Conservation (phyloP, 805 yeast genomes). For the Pichia heedii region DNA sequence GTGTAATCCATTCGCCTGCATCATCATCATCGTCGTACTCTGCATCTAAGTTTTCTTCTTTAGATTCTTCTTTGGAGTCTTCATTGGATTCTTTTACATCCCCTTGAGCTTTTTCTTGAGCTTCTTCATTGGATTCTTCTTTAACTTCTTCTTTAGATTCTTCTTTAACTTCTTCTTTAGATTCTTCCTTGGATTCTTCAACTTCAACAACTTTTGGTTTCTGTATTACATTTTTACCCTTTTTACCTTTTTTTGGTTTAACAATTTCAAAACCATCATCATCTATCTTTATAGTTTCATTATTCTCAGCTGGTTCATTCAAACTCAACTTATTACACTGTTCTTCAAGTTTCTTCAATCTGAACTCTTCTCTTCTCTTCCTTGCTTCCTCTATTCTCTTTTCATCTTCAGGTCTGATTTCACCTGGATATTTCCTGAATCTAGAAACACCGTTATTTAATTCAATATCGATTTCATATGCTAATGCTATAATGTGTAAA, state of each 20-base stretch:
- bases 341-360: background rate
- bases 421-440: slow-evolving; percentile 64
- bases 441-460: slow-evolving; percentile 59
- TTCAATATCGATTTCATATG: slow-evolving; percentile 80
- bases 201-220: background rate
- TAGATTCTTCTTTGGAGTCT: slow-evolving; percentile 9
- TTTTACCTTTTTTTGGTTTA: slow-evolving; percentile 5
- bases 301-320: slow-evolving; percentile 12
- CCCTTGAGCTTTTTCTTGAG: no score
- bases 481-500: slow-evolving; percentile 83
- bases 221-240: slow-evolving; percentile 1
- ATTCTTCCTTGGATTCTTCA: slow-evolving; percentile 1
- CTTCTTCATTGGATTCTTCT: slow-evolving; percentile 2
- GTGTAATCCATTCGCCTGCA: slow-evolving; percentile 86
- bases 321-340: slow-evolving; percentile 4
- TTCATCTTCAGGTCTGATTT: slow-evolving; percentile 28
- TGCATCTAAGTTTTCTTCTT: slow-evolving; percentile 7
- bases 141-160: background rate
- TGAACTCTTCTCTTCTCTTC: slow-evolving; percentile 9
- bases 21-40: slow-evolving; percentile 68
- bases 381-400: slow-evolving; percentile 22
- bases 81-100: slow-evolving; percentile 7
- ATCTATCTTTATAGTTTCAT: slow-evolving; percentile 8
- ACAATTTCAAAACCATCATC: slow-evolving; percentile 15
- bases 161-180: background rate